Base-by-base conservation (phyloP, 495 filamentous ascomycete genomes). In the Neurospora sp. region DNA sequence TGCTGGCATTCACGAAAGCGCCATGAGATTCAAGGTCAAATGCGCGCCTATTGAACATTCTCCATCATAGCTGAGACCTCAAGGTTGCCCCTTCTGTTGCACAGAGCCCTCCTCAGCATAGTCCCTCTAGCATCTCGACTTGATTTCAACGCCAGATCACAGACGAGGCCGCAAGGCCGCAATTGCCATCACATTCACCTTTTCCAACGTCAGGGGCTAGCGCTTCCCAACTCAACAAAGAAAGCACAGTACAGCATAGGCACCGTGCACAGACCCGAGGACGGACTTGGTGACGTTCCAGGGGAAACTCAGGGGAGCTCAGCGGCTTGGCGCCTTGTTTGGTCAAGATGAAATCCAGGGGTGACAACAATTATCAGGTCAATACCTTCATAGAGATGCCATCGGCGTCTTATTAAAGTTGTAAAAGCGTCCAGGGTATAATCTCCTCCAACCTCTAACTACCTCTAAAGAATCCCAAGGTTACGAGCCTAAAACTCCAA, bases 401-500 rank as follows among this genome's bases (percentile, higher is more conserved):
- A 53, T 5, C 16, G 14, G 2, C 40, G 2, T 18, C 40, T 6
- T 14, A 18, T 42, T 42, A 42, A n/a, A n/a, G 5, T 7, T 6
- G 14, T 18, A 42, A 16, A 16, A 5, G 5, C 40, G 6, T 14
- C 14, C 14, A 5, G 46, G 46, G 46, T 53, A 53, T 53, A 12
- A 53, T 35, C 35, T 35, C 35, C 35, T 35, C 35, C 35, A 7
- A 35, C 35, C 5, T 35, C 38, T 1, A 59, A 31, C 20, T 31
- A 27, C 27, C 27, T 27, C 27, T 27, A 6, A 9, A 44, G 31
- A 3, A 73, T 11, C 5, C 35, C 22, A 44, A 3, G 42, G 7
- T 3, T 44, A 46, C 3, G 16, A n/a, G 27, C 70, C 83, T 76
- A 97, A 74, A 98, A 91, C 79, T 96, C 94, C 79, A 98, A 79